Percentiles rank a stretch among this genome's conserved stretches.
These are phyloP conservation scores for Curvularia eragrostidis DNA, from an alignment of 2,329 filamentous ascomycete species.

Conservation along the genomic window DNA sequence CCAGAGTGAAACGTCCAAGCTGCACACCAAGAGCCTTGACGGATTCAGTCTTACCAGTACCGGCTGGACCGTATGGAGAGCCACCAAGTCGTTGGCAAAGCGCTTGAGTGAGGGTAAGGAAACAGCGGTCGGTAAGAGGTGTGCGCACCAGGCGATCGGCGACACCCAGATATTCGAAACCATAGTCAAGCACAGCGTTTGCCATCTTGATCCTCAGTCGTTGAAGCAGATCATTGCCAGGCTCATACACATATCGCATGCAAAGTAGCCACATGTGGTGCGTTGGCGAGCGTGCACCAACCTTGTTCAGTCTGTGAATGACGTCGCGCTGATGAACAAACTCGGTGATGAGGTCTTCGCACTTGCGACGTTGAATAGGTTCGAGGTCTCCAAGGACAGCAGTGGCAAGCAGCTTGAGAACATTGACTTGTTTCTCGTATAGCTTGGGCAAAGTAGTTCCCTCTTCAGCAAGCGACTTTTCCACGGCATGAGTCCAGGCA, in stretches of 20 bases:
- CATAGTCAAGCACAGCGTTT: conserved; percentile 92
- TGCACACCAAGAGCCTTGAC: conserved; percentile 98
- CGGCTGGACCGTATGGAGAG: conserved; percentile 95
- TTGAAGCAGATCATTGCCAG: conserved; percentile 80
- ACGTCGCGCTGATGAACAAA: conserved; percentile 97
- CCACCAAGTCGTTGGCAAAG: conserved; percentile 94
- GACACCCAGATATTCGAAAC: conserved; percentile 97
- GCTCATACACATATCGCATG: conserved; percentile 92
- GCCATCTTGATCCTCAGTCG: conserved; percentile 94
- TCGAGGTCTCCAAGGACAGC: conserved; percentile 91
- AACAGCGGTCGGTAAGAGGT: conserved; percentile 96
- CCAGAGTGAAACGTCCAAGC: conserved; percentile 94
- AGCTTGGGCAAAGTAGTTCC: conserved; percentile 73
- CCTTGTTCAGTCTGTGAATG: conserved; percentile 82
- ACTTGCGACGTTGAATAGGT: conserved; percentile 89
- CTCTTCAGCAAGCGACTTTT: conserved; percentile 74
- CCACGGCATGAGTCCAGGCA: conserved; percentile 89
- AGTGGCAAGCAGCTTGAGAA: conserved; percentile 83
- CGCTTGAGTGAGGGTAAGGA: conserved; percentile 95
- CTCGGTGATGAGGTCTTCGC: conserved; percentile 97
- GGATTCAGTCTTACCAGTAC: conserved; percentile 98
- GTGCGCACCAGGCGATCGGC: conserved; percentile 95
- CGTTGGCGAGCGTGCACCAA: conserved; percentile 74
- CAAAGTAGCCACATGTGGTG: conserved; percentile 94
- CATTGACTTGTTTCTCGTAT: conserved; percentile 81